Evolutionary conservation across 1,284 basidiomycete genomes (phyloP).

Genomic region (Calocybe gambosa): DNA sequence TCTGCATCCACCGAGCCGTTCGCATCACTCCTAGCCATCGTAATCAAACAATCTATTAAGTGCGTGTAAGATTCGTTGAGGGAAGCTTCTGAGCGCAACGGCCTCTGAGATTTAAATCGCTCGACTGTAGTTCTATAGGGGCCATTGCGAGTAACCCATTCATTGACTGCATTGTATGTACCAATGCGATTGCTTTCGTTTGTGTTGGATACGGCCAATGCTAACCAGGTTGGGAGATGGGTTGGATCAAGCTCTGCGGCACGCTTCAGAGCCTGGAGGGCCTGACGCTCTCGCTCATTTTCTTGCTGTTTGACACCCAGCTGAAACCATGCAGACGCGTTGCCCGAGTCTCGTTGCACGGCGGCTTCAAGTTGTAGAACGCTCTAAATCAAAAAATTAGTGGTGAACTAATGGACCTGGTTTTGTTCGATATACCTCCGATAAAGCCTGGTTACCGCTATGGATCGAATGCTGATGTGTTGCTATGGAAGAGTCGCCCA

Average conservation of each 20-base stretch:
- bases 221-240: slow-evolving; percentile 82
- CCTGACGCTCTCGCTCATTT: slow-evolving; percentile 92
- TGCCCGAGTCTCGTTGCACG: slow-evolving; percentile 73
- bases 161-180: slow-evolving; percentile 74
- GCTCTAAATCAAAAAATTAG: slow-evolving; percentile 40
- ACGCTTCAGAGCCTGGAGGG: slow-evolving; percentile 80
- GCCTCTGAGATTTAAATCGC: slow-evolving; percentile 30
- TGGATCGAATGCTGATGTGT: slow-evolving; percentile 55
- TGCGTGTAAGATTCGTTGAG: slow-evolving; percentile 40
- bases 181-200: slow-evolving; percentile 80
- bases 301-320: slow-evolving; percentile 98
- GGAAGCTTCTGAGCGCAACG: slow-evolving; percentile 25
- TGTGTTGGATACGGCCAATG: slow-evolving; percentile 87
- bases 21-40: slow-evolving; percentile 53
- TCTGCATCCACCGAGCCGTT: slow-evolving; percentile 79
- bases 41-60: slow-evolving; percentile 59
- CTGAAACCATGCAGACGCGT: slow-evolving; percentile 81
- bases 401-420: background rate
- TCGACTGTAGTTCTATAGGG: slow-evolving; percentile 48
- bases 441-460: slow-evolving; percentile 35
- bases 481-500: slow-evolving; percentile 49
- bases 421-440: slow-evolving; percentile 48
- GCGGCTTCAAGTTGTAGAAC: slow-evolving; percentile 88
- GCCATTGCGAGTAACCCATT: slow-evolving; percentile 70
- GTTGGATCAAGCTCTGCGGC: slow-evolving; percentile 79